Percentiles rank a stretch among this genome's conserved stretches.
Evolutionary conservation across 75 land plant genomes (phyloP).

Genomic region (Cryptomeria japonica): DNA sequence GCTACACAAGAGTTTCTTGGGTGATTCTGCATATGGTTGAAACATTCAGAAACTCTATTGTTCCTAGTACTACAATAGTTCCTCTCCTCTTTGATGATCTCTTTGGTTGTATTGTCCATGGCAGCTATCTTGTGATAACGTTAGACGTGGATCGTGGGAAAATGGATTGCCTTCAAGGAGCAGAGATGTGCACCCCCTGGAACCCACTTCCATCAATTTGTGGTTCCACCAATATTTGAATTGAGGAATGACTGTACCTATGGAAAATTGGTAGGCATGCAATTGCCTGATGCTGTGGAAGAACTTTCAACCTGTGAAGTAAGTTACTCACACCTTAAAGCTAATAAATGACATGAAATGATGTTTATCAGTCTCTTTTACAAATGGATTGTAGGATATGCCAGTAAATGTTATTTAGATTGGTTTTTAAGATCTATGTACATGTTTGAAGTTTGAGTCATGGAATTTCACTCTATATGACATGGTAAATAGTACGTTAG

Average conservation of each 20-base stretch:
- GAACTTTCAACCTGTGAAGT: conserved; percentile 87
- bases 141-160: conserved; percentile 88
- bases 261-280: conserved; percentile 79
- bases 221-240: conserved; percentile 59
- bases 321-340: not conserved
- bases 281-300: conserved; percentile 59
- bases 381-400: too few species aligned
- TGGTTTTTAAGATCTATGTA: too few species aligned
- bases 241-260: conserved; percentile 73
- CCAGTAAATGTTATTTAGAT: too few species aligned
- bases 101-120: not conserved
- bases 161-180: conserved; percentile 65
- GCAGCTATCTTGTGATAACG: not conserved
- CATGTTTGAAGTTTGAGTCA: too few species aligned
- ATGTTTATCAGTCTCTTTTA: not conserved
- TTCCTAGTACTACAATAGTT: not conserved
- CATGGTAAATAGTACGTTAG: too few species aligned
- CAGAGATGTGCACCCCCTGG: conserved; percentile 72
- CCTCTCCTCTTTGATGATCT: not conserved
- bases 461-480: too few species aligned
- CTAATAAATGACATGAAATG: not conserved
- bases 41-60: not conserved
- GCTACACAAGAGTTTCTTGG: too few species aligned
- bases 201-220: conserved; percentile 80
- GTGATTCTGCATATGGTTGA: not conserved